phyloP scores from a whole-genome alignment of 768 basidiomycete species.

The Gloeostereum incarnatum region DNA sequence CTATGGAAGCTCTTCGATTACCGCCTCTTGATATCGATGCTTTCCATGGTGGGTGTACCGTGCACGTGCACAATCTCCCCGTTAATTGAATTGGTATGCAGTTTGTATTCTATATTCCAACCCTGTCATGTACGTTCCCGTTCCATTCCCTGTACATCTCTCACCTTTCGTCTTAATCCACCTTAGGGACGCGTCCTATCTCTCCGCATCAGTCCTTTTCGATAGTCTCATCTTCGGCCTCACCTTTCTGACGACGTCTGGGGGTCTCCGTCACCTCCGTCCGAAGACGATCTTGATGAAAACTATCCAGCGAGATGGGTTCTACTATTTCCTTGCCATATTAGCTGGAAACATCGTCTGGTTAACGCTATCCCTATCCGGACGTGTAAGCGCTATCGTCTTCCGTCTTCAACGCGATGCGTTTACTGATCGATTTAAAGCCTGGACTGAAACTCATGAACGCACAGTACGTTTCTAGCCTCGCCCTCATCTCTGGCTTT shows the following conservation, averaged over 20 bases:
- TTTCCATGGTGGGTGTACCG: slow-evolving; percentile 4
- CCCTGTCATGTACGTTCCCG: slow-evolving; percentile 2
- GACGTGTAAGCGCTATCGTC: slow-evolving; percentile 10
- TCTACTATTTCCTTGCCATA: slow-evolving; percentile 17
- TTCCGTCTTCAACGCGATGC: not conserved
- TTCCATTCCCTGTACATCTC: not conserved
- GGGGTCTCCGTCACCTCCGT: slow-evolving; percentile 2
- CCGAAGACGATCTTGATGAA: slow-evolving; percentile 6
- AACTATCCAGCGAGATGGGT: slow-evolving; percentile 17
- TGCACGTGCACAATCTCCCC: not conserved
- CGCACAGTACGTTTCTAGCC: slow-evolving; percentile 14
- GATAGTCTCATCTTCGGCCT: slow-evolving; percentile 16
- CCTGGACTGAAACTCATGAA: slow-evolving; percentile 18
- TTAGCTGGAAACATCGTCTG: slow-evolving; percentile 17
- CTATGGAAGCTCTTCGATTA: slow-evolving; percentile 1
- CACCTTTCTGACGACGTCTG: slow-evolving; percentile 12
- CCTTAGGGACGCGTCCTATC: slow-evolving; percentile 17
- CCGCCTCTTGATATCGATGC: slow-evolving; percentile 4
- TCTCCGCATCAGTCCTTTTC: slow-evolving; percentile 15
- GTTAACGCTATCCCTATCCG: slow-evolving; percentile 16
- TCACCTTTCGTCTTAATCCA: not conserved
- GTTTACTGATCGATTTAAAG: slow-evolving; percentile 5
- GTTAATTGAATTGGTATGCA: not conserved
- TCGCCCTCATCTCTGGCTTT: not conserved
- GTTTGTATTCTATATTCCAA: slow-evolving; percentile 6